A percentile compares a stretch with the other conserved stretches of the same genome.
Evolutionary conservation across 169 alveolate genomes (phyloP).

Genomic region (Eimeria praecox): DNA sequence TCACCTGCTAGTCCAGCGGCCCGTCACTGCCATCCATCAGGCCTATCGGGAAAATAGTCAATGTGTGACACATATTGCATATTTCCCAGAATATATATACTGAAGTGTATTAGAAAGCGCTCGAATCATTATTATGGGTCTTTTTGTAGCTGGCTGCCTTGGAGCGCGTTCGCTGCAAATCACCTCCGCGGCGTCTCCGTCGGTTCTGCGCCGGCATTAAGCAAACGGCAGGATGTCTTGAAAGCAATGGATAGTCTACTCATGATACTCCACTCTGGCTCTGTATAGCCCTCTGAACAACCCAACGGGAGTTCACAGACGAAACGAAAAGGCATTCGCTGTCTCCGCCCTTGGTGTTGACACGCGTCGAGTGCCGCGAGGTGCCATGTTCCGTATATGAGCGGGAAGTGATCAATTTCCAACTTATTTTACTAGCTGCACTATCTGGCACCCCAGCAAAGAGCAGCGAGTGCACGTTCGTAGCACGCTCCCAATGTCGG

Average conservation of each 20-base stretch:
- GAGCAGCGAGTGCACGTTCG: background rate
- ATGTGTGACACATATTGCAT: background rate
- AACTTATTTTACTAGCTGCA: background rate
- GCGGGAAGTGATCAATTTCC: background rate
- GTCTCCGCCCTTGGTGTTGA: background rate
- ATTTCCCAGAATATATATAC: background rate
- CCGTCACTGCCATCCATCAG: constrained; percentile 30
- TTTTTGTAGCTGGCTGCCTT: background rate
- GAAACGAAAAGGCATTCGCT: background rate
- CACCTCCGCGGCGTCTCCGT: background rate
- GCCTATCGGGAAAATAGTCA: background rate
- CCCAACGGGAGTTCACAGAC: constrained; percentile 18
- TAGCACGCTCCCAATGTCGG: background rate
- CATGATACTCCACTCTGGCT: background rate
- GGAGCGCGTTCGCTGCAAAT: background rate
- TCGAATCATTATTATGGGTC: background rate
- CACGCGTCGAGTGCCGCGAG: background rate
- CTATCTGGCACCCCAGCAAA: background rate
- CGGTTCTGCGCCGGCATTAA: background rate
- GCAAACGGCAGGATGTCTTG: background rate
- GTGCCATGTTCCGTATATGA: background rate
- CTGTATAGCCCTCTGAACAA: background rate
- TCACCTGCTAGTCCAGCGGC: constrained; percentile 73
- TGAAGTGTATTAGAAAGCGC: background rate
- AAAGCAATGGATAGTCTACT: background rate